Evolutionary conservation across 305 asterid genomes (phyloP).

Genomic region (Fraxinus baroniana): DNA sequence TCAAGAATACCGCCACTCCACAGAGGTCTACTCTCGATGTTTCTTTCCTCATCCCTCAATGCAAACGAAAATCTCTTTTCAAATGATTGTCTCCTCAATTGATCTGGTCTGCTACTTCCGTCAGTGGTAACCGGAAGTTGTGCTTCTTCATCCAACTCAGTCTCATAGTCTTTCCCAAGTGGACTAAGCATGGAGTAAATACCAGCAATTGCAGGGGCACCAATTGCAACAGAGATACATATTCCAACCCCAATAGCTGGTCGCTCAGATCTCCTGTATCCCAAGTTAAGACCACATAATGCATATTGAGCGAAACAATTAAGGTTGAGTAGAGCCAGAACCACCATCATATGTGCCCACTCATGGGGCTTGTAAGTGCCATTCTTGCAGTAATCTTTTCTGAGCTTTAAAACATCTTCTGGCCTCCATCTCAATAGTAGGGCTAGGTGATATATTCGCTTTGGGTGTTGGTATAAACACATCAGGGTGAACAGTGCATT

Average conservation of each 20-base stretch:
- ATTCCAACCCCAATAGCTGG: slow-evolving; percentile 54
- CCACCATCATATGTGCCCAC: slow-evolving; percentile 53
- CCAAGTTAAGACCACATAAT: slow-evolving; percentile 42
- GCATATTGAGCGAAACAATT: slow-evolving; percentile 55
- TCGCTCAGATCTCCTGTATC: slow-evolving; percentile 42
- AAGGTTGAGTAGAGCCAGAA: slow-evolving; percentile 36
- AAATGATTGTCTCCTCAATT: slow-evolving; percentile 31
- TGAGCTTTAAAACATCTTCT: slow-evolving; percentile 41
- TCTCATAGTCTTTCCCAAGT: slow-evolving; percentile 43
- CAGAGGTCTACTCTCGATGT: slow-evolving; percentile 33
- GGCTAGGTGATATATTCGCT: slow-evolving; percentile 38
- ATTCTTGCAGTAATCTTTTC: slow-evolving; percentile 44
- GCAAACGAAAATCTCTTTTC: slow-evolving; percentile 47
- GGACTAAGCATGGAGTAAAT: slow-evolving; percentile 45
- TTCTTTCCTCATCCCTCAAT: slow-evolving; percentile 30
- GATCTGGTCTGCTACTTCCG: slow-evolving; percentile 28
- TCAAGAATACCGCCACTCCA: slow-evolving; percentile 52
- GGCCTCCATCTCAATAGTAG: slow-evolving; percentile 47
- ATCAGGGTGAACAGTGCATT: slow-evolving; percentile 49
- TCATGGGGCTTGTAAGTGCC: slow-evolving; percentile 53
- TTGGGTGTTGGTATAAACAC: slow-evolving; percentile 48
- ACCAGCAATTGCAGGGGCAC: slow-evolving; percentile 48
- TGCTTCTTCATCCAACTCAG: slow-evolving; percentile 40
- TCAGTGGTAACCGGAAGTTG: slow-evolving; percentile 29
- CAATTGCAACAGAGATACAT: slow-evolving; percentile 41